Evolutionary conservation across 495 filamentous ascomycete genomes (phyloP), one percentile per base, ranked within the genome.

Genomic region (Neurospora pannonica): DNA sequence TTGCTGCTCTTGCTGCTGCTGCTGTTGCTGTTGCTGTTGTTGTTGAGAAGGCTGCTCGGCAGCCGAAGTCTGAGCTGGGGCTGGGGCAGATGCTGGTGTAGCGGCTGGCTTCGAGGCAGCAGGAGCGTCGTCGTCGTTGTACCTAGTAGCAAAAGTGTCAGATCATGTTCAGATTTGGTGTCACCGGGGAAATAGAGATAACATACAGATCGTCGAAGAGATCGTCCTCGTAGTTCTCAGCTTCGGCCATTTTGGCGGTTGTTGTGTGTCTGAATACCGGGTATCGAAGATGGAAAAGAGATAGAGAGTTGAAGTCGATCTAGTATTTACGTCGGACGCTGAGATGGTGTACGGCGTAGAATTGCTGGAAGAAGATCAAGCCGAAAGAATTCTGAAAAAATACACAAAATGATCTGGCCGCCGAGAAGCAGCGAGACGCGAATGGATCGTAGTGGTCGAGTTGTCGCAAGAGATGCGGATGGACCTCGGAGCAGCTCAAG

Each of bases 151-250:
- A 71, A 36, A 5, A 42, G 37, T 38, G 79, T 78, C 43, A 78
- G 73, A 43, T 40, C 71, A 43, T 10, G 36, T 21, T 42, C 24
- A 74, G 67, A 62, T 62, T 38, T 60, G 28, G 40, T 71, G 19
- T 15, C 19, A 17, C 13, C 7, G 24, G 13, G 1, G 24, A 31
- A 62, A 11, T 2, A 9, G 62, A 60, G 34, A 34, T 46, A 42
- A 88, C 94, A 81, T 87, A 98, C 96, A 99, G 89, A 85, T 99
- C 96, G 76, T 94, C 96, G 82, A 99, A 99, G 79, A 99, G 92
- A 88, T 99, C 96, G 79, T 98, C 97, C 71, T 98, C 97, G 76
- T 95, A 90, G 75, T 95, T 94, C 81, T 97, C 94, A 70, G 89
- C 89, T 81, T 97, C 94, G 34, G 94, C 89, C 94, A 97, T 97